Base-by-base conservation (phyloP, 495 filamentous ascomycete species). In the Podospora pseudoanserina region DNA sequence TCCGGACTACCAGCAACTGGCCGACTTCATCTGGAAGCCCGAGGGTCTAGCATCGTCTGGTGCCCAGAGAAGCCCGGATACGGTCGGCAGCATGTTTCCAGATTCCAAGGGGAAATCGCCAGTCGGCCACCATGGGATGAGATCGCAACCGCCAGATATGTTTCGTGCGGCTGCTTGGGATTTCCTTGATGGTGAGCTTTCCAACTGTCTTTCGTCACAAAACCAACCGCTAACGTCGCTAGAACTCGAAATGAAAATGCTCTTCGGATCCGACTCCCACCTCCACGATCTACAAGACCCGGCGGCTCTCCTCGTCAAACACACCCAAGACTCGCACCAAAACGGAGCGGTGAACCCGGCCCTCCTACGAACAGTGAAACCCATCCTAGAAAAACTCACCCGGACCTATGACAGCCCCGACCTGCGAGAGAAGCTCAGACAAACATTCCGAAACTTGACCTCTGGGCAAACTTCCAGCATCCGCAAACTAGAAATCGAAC, bases 101-200 rank as follows among this genome's bases (percentile, higher is more conserved):
- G 76, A 74, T 66, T 60, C 66, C 13, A 83, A 83, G 68, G 82
- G 82, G 30, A 83, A 84, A 69, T 72, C 79, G 18, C 77, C 71
- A 0, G 76, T 49, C 2, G 13, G 78, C 19, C 59, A 56, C 18
- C 32, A 58, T 23, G 60, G 34, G 19, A 27, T 30, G 3, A 65
- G 54, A 34, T 53, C 32, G 20, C n/a, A 34, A 23, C 32, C 74
- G 60, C 66, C 69, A 19, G 81, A 84, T 64, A 64, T 74, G 30
- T 69, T 84, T 15, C 69, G 80, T 11, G 30, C 60, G 23, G 76
- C 77, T n/a, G 79, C 76, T 6, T 76, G 77, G n/a, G 75, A 80
- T 19, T 84, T 83, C 54, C 77, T 84, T n/a, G 82, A 84, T 72
- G 80, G 81, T 83, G 69, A 67, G 80, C 70, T 57, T 32, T 32